phyloP scores from a whole-genome alignment of 1,284 basidiomycete genomes.

The Malassezia sp. region DNA sequence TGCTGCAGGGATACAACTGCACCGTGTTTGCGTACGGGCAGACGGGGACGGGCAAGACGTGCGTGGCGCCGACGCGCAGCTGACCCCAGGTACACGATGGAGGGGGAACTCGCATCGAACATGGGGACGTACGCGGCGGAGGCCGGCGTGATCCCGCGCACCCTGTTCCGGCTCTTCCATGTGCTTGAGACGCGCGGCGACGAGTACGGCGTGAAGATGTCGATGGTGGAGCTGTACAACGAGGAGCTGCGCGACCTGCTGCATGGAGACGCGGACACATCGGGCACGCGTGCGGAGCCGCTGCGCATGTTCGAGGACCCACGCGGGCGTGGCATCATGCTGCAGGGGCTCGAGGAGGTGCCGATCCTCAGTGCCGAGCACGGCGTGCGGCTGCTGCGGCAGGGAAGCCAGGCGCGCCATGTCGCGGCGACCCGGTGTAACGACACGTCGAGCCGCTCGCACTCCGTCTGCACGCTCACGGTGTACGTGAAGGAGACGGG shows the following conservation, averaged over 20 bases:
- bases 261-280: conserved; percentile 56
- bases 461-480: conserved; percentile 94
- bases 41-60: conserved; percentile 98
- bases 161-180: conserved; percentile 80
- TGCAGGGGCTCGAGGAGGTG: conserved; percentile 87
- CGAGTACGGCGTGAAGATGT: conserved; percentile 88
- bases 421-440: conserved; percentile 97
- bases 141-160: conserved; percentile 96
- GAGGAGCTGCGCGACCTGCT: conserved; percentile 64
- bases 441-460: conserved; percentile 88
- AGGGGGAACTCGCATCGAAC: conserved; percentile 42
- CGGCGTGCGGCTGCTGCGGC: conserved; percentile 71
- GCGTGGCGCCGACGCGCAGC: conserved; percentile 13
- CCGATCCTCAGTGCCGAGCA: conserved; percentile 71
- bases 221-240: conserved; percentile 96
- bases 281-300: conserved; percentile 42
- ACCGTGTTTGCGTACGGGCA: conserved; percentile 98
- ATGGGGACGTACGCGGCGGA: conserved; percentile 74
- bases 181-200: conserved; percentile 59
- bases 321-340: conserved; percentile 62
- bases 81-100: conserved; percentile 40
- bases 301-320: conserved; percentile 72
- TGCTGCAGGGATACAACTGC: conserved; percentile 89
- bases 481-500: conserved; percentile 81
- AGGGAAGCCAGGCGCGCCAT: conserved; percentile 80